Conservation (phyloP, 2,329 filamentous ascomycete species). For the Cytospora mali region DNA sequence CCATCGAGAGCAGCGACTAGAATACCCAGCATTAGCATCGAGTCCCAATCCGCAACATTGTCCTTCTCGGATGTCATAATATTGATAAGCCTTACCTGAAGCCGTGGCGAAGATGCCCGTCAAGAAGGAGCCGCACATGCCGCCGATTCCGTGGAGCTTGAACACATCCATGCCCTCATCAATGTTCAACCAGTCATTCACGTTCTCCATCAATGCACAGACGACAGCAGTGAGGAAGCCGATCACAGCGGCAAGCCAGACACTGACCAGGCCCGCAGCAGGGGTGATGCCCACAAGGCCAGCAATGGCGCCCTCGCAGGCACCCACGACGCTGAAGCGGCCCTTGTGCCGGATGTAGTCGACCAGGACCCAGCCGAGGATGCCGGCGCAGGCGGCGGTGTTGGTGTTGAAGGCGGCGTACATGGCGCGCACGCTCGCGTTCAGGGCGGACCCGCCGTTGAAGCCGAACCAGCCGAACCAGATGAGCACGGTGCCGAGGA, state of each 20-base stretch:
- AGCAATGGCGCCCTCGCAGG: slow-evolving; percentile 57
- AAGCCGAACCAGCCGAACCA: slow-evolving; percentile 65
- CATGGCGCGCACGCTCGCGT: slow-evolving; percentile 54
- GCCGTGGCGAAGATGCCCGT: slow-evolving; percentile 59
- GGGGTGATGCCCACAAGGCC: slow-evolving; percentile 62
- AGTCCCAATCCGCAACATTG: not conserved
- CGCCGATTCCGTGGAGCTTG: slow-evolving; percentile 62
- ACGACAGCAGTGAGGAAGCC: slow-evolving; percentile 53
- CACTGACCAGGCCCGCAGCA: slow-evolving; percentile 57
- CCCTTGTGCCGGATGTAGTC: slow-evolving; percentile 51
- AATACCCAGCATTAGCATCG: slow-evolving; percentile 15
- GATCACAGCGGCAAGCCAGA: slow-evolving; percentile 54
- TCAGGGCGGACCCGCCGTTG: slow-evolving; percentile 54
- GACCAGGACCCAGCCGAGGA: slow-evolving; percentile 55
- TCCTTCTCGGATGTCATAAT: not conserved
- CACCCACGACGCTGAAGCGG: slow-evolving; percentile 55
- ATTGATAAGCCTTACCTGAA: slow-evolving; percentile 28
- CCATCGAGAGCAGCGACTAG: slow-evolving; percentile 56
- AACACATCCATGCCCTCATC: slow-evolving; percentile 64
- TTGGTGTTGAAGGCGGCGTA: slow-evolving; percentile 63
- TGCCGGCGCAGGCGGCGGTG: slow-evolving; percentile 56
- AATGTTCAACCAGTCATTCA: slow-evolving; percentile 55
- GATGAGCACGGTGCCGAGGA: slow-evolving; percentile 65
- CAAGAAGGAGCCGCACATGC: slow-evolving; percentile 57
- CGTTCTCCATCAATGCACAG: slow-evolving; percentile 50